Base-by-base conservation (phyloP, 108 stramenopile genomes). In the Epithemia pelagica region DNA sequence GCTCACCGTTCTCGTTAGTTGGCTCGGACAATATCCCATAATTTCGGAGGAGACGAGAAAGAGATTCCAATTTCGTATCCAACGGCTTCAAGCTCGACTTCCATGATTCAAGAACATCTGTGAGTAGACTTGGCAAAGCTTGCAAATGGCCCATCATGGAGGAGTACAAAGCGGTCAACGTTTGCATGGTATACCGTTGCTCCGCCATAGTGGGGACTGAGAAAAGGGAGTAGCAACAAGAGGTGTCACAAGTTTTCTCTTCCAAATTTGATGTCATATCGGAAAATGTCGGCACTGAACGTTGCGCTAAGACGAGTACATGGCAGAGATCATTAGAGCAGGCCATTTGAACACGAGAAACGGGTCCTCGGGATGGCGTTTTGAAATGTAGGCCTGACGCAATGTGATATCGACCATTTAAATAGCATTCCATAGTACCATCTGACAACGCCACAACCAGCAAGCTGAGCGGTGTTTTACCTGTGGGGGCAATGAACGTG, bases 371-470 rank as follows among this genome's bases (percentile, higher is more conserved):
- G 7, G 61, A 26, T 22, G 18, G 28, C 21, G 61, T 32, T 28
- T 46, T 2, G 25, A 37, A 23, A 25, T 21, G 25, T 8, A 32
- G 27, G 31, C 25, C 69, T 32, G 52, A 68, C 33, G 75, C 22
- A 22, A 80, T 58, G 10, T 70, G 83, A 77, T 90, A 90, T 32
- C 84, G 74, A 27, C 92, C 89, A 69, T 89, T 86, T 51, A 90
- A 64, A 70, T 80, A 94, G 59, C 80, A 68, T 46, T 77, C 69
- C 53, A 86, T 54, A n/a, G 46, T 46, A 27, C 67, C 75, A 28
- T 72, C 52, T 15, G 51, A 56, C 3, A 85, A 85, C 52, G 80
- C 72, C 10, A 85, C 82, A 61, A 74, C 85, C 18, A 94, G 60
- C 0, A 90, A 67, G 67, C 85, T 88, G 54, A 92, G 75, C 1